Conservation (phyloP, 306 rosid species). For the Malus fusca region DNA sequence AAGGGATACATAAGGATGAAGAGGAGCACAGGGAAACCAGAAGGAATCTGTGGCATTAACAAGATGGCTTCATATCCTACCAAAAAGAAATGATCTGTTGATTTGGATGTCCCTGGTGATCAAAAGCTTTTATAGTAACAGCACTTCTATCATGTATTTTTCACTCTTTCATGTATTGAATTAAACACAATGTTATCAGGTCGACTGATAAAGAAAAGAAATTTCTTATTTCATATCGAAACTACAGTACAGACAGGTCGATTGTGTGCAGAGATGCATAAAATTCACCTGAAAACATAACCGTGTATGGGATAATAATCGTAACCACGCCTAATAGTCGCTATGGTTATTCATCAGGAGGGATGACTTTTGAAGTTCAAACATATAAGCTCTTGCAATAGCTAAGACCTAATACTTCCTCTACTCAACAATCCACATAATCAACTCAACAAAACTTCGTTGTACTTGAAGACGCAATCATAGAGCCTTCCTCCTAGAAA, state of each 20-base stretch:
- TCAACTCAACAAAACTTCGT: constrained; percentile 46
- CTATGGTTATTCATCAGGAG: constrained; percentile 3
- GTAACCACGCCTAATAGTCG: neutral
- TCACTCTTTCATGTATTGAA: neutral
- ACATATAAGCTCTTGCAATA: constrained; percentile 4
- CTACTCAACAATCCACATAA: constrained; percentile 8
- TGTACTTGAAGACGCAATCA: constrained; percentile 89
- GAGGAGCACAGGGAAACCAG: constrained; percentile 62
- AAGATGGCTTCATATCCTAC: constrained; percentile 91
- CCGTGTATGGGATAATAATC: neutral
- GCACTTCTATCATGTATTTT: neutral
- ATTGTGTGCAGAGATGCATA: neutral
- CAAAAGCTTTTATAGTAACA: neutral
- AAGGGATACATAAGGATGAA: constrained; percentile 75
- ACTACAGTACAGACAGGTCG: neutral
- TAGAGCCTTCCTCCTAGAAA: constrained; percentile 90
- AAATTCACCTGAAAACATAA: neutral
- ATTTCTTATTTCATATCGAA: neutral
- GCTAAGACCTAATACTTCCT: neutral
- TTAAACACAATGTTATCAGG: neutral
- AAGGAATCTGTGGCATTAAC: constrained; percentile 79
- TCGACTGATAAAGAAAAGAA: neutral
- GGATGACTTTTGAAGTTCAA: neutral
- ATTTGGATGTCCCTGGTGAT: neutral
- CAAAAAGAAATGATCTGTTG: constrained; percentile 36